Percentiles rank a stretch among this genome's conserved stretches.
These are phyloP conservation scores for Heritiera littoralis DNA, from an alignment of 345 rosid genomes.

Conservation along the genomic window DNA sequence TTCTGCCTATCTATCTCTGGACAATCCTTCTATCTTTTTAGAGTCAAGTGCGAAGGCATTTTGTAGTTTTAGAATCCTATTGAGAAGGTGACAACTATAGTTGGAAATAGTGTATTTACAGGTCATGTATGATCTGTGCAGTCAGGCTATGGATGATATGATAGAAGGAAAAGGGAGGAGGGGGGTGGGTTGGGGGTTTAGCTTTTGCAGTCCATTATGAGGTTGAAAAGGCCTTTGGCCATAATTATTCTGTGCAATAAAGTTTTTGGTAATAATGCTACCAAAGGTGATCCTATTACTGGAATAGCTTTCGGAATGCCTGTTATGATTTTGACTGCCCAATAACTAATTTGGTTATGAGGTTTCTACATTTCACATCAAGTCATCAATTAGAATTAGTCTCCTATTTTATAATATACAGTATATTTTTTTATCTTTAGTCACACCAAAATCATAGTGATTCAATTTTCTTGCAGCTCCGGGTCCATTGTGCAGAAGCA, in stretches of 20 bases:
- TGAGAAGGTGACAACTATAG: neutral
- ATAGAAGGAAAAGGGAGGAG: neutral
- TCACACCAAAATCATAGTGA: neutral
- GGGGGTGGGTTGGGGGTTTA: neutral
- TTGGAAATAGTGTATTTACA: neutral
- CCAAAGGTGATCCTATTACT: neutral
- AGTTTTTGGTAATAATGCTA: neutral
- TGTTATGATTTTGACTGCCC: neutral
- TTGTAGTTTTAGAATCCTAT: neutral
- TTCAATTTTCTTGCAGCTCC: slow-evolving; percentile 48
- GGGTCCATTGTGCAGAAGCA: slow-evolving; percentile 96
- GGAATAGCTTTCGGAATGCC: neutral
- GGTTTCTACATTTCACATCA: neutral
- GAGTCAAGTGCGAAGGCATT: neutral
- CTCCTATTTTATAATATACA: neutral
- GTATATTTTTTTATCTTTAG: neutral
- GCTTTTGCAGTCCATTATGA: neutral
- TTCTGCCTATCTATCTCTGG: neutral
- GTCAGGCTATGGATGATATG: neutral
- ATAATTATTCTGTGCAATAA: neutral
- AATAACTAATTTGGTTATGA: neutral
- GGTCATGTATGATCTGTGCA: neutral
- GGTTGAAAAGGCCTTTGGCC: neutral
- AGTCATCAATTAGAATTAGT: neutral
- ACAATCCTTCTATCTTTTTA: neutral